Evolutionary conservation across 176 grass and related monocot genomes (phyloP).

Genomic region (Dactylis glomerata): DNA sequence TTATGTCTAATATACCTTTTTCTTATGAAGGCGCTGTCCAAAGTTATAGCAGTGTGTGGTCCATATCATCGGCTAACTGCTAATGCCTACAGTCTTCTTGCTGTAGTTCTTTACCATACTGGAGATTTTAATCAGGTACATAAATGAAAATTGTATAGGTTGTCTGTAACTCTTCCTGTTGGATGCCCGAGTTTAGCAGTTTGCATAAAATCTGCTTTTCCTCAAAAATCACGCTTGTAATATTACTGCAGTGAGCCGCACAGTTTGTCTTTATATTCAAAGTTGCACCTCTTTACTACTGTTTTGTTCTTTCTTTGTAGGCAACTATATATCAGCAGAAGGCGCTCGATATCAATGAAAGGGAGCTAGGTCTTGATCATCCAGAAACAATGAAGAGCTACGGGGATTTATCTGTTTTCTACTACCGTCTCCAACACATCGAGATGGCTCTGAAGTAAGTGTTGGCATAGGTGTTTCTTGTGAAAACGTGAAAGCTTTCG

Average conservation of each 20-base stretch:
- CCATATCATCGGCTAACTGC: conserved; percentile 93
- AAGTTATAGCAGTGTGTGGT: conserved; percentile 92
- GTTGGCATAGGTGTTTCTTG: conserved; percentile 20
- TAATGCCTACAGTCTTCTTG: conserved; percentile 96
- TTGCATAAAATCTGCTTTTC: neutral
- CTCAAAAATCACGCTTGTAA: neutral
- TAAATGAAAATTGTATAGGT: neutral
- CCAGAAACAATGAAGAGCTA: conserved; percentile 99
- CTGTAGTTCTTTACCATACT: conserved; percentile 99
- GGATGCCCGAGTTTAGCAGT: conserved; percentile 10
- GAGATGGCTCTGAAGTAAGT: conserved; percentile 99
- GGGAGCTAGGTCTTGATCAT: conserved; percentile 98
- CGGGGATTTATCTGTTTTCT: conserved; percentile 98
- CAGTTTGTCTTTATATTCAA: conserved; percentile 7
- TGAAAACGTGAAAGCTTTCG: conserved; percentile 6
- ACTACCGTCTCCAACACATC: conserved; percentile 98
- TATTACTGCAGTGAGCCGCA: neutral
- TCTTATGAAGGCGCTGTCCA: conserved; percentile 75
- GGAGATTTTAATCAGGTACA: conserved; percentile 97
- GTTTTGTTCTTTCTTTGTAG: conserved; percentile 45
- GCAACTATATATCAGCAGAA: conserved; percentile 99
- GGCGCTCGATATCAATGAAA: conserved; percentile 96
- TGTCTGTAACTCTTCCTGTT: neutral
- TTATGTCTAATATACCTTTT: conserved; percentile 21
- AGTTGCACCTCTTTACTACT: conserved; percentile 11